phyloP scores from a whole-genome alignment of 2,329 filamentous ascomycete genomes.

The Aspergillus nomiae region DNA sequence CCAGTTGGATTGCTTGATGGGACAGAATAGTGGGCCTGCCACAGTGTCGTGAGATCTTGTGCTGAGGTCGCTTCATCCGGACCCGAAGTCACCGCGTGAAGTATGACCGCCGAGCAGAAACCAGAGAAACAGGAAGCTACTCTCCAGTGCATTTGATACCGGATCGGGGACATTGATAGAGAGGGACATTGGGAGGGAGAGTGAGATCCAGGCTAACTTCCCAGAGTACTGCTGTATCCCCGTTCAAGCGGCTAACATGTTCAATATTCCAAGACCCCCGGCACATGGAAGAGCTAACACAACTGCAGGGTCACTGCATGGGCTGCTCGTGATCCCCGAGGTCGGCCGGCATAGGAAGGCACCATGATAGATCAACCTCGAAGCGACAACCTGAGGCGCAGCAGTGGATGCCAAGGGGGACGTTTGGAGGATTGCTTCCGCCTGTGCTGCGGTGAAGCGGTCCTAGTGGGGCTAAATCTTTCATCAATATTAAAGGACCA shows the following conservation, averaged over 20 bases:
- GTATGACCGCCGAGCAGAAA: too few relatives aligned
- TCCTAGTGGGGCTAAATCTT: too few relatives aligned
- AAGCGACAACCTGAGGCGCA: neutral
- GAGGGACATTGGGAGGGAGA: neutral
- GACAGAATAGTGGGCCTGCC: neutral
- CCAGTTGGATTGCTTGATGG: neutral
- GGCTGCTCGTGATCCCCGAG: too few relatives aligned
- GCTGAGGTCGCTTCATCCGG: neutral
- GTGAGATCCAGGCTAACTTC: neutral
- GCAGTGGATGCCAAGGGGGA: neutral
- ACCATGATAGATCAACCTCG: neutral
- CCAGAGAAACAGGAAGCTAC: neutral
- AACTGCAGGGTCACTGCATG: too few relatives aligned
- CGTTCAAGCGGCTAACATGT: neutral
- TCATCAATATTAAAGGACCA: neutral
- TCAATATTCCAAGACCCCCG: neutral
- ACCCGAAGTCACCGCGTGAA: neutral
- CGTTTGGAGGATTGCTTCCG: neutral
- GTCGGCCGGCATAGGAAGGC: neutral
- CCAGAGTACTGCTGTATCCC: neutral
- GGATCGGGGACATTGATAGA: neutral
- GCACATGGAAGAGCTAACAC: too few relatives aligned
- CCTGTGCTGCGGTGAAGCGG: neutral
- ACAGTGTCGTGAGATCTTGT: neutral
- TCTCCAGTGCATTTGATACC: too few relatives aligned